Evolutionary conservation across 1,139 yeast species (phyloP), one percentile per base, ranked within the genome.

Genomic region (Debaryomyces psychrophilus): DNA sequence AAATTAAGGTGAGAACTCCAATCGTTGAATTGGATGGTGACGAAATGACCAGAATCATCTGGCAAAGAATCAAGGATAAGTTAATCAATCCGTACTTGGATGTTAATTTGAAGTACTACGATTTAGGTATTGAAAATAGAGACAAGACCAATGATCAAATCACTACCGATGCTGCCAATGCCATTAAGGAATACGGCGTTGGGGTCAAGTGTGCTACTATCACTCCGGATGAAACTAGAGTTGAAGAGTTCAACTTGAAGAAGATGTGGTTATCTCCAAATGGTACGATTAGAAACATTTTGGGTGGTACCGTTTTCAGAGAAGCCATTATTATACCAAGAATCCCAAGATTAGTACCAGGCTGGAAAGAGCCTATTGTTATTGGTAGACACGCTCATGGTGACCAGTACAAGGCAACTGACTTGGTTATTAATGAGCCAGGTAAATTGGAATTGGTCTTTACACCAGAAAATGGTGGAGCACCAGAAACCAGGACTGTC

Each of bases 201-300:
- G 95, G 92, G 48, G 82, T 87, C 54, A 87, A 87, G 67, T 87
- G 95, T 77, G 95, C 95, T 49, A 87, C 95, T 37, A 87, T 87
- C 58, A 87, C 95, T 1, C 95, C 95, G 1, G 95, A 87, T 64
- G 95, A 87, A 66, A 85, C 82, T 35, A 79, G 95, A 69, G 93
- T 87, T 41, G 74, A 83, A 60, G 95, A 87, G 62, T 87, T 85
- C 61, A 73, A 77, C 44, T 73, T 87, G 65, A 84, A 85, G 65
- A 82, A 87, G 64, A 87, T 87, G 95, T 87, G 93, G 93, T 77
- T 83, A 50, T 85, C 92, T 14, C 95, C 95, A 56, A 87, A 87
- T 64, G 95, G 95, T 54, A 87, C 95, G 31, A 85, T 87, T 60
- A 79, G 95, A 74, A 87, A 87, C 67, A 85, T 87, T 50, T 69